A percentile compares a stretch with the other conserved stretches of the same genome.
Evolutionary conservation across 129 eudicot species (phyloP).

Genomic region (carrot (Daucus carota)): DH1_v3.0 NC_030382.2:14466001-14466500

Average conservation of each 20-base stretch:
- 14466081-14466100: constrained; percentile 74
- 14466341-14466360: neutral
- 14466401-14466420: neutral
- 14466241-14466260: no score
- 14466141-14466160: neutral
- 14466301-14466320: neutral
- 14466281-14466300: neutral
- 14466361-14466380: neutral
- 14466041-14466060: constrained; percentile 77
- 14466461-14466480: neutral
- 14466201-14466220: neutral
- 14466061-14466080: constrained; percentile 93
- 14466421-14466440: neutral
- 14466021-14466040: neutral
- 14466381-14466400: neutral
- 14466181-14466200: neutral
- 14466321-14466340: constrained; percentile 2
- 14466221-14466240: neutral
- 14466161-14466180: neutral
- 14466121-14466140: constrained; percentile 1
- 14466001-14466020: neutral
- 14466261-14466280: neutral
- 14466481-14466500: no score
- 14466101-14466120: constrained; percentile 57
- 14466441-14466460: neutral